Base-by-base conservation (phyloP, 2,329 filamentous ascomycete species). In the Microsporum canis region DNA sequence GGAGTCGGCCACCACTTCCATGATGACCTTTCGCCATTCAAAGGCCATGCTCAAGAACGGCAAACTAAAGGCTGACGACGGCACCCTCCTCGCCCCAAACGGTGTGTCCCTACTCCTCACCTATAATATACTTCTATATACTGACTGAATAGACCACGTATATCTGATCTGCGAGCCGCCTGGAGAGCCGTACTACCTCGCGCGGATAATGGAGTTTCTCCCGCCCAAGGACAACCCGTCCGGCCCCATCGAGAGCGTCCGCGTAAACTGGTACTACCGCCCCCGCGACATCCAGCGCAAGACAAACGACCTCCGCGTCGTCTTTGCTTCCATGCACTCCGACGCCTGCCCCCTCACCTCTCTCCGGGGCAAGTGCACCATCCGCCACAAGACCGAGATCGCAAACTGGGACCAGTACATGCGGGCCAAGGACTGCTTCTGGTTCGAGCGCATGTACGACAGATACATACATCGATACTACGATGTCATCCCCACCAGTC, bases 291-390 rank as follows among this genome's bases (percentile, higher is more conserved):
- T 97, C 71, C 89, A 89, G 67, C 89, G 91, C 68, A 94, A 91
- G 77, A 87, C 89, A 67, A 87, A 88, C 72, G 94, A 99, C 79
- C 92, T 89, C 63, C 88, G 94, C 64, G 81, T 92, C 69, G 85
- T 99, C 59, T 96, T 92, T 76, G 92, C 91, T 64, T 96, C 94
- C 34, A 99, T 99, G 94, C 94, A 99, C 75, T 97, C 94, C 31
- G 94, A 99, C 78, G 88, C 91, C 64, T 95, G 90, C 72, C 94
- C 94, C 62, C 80, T 99, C 69, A 91, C 91, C 58, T 90, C 94
- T 53, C 80, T 99, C 67, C 89, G 94, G 70, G 94, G 94, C 67
- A 96, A 95, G 77, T 97, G 92, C 75, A 84, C 87, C 66, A 94
- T 99, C 73, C 82, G 84, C 73, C 94, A 99, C 78, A 86, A 89